Conservation (phyloP, 1,139 yeast species). For the Candida pseudoviswanathii region DNA sequence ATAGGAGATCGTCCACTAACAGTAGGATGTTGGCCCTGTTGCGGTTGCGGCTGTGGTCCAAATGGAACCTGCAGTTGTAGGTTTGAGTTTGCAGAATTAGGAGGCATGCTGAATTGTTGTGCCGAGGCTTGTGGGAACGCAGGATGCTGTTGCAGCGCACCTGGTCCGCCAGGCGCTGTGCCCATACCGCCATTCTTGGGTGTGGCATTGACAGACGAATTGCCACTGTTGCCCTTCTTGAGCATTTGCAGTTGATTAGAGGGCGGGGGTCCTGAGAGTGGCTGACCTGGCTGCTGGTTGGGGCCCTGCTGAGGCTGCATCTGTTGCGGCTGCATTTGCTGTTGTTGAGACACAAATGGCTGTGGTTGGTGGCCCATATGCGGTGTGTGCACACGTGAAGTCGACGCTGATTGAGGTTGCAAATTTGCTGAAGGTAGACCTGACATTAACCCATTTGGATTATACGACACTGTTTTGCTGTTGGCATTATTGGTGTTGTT, state of each 20-base stretch:
- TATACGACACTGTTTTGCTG: conserved; percentile 8
- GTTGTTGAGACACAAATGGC: conserved; percentile 11
- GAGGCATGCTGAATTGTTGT: conserved; percentile 8
- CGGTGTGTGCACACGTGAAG: conserved; percentile 18
- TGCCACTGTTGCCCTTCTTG: background rate
- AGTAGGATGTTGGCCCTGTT: conserved; percentile 7
- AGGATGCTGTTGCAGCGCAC: conserved; percentile 5
- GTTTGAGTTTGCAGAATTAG: background rate
- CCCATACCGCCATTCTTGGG: conserved; percentile 1
- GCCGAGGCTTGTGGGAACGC: conserved; percentile 6
- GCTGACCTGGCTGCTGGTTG: conserved; percentile 5
- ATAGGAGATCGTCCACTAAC: conserved; percentile 9
- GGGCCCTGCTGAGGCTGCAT: conserved; percentile 6
- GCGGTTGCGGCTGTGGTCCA: conserved; percentile 2
- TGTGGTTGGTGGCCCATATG: conserved; percentile 16
- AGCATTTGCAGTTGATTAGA: conserved; percentile 1
- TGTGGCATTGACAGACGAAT: background rate
- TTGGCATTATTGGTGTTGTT: background rate
- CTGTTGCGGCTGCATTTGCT: conserved; percentile 3
- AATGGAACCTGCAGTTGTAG: background rate
- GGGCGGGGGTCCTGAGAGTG: background rate
- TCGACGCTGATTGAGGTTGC: conserved; percentile 13
- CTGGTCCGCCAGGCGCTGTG: background rate
- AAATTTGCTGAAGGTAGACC: conserved; percentile 11
- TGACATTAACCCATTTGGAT: conserved; percentile 12